A percentile compares a stretch with the other conserved stretches of the same genome.
These are phyloP conservation scores for Pascua sp. DNA, from an alignment of 1,284 basidiomycete species.

Conservation along the genomic window DNA sequence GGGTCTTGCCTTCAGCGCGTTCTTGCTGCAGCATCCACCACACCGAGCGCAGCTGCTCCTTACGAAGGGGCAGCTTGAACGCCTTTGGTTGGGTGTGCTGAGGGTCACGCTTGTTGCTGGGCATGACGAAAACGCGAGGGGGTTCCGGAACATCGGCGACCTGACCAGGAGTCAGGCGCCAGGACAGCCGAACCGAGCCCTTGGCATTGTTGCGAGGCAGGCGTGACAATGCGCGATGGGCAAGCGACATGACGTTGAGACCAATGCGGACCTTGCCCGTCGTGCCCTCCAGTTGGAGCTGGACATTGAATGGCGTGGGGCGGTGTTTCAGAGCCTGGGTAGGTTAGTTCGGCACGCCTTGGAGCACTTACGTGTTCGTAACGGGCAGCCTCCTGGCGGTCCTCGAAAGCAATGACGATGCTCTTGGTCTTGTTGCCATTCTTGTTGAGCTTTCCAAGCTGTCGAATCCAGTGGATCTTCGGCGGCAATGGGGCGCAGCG, in stretches of 20 bases:
- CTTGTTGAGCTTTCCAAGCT: constrained; percentile 43
- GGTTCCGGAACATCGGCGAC: constrained; percentile 51
- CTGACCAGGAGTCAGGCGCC: constrained; percentile 67
- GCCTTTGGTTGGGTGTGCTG: constrained; percentile 72
- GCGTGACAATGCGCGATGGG: constrained; percentile 80
- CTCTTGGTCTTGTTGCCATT: constrained; percentile 37
- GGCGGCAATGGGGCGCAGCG: constrained; percentile 78
- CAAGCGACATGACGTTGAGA: constrained; percentile 78
- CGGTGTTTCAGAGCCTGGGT: constrained; percentile 72
- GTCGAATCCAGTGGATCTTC: constrained; percentile 65
- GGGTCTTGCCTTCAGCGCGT: constrained; percentile 58
- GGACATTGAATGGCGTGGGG: constrained; percentile 81
- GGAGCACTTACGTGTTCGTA: constrained; percentile 59
- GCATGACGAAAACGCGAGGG: constrained; percentile 58
- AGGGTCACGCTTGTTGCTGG: constrained; percentile 73
- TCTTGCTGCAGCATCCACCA: constrained; percentile 91
- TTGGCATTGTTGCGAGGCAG: constrained; percentile 63
- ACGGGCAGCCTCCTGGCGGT: constrained; percentile 74
- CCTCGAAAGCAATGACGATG: constrained; percentile 62
- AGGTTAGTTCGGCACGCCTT: not conserved
- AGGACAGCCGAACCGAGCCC: constrained; percentile 60
- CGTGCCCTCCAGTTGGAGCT: constrained; percentile 64
- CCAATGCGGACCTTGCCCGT: constrained; percentile 75
- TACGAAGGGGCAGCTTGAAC: constrained; percentile 67
- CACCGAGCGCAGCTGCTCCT: constrained; percentile 83